Evolutionary conservation across 1,284 basidiomycete species (phyloP).

Genomic region (Sphagnurus paluster): DNA sequence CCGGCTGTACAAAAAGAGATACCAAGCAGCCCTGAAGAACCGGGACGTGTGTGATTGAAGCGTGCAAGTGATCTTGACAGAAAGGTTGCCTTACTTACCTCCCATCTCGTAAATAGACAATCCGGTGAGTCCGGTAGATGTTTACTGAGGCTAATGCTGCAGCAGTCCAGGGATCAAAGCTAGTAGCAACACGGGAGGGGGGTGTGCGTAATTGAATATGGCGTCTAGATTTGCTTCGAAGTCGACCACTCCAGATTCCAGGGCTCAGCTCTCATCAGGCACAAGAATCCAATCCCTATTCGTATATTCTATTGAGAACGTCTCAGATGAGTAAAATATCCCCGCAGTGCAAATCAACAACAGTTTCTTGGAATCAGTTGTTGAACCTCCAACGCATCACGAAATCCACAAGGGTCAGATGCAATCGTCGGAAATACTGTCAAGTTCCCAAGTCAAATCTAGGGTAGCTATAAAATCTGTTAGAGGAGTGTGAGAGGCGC

Average conservation of each 20-base stretch:
- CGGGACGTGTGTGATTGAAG: conserved; percentile 14
- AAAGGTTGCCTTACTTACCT: conserved; percentile 15
- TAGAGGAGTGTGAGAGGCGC: background rate
- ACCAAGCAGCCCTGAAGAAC: conserved; percentile 17
- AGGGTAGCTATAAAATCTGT: background rate
- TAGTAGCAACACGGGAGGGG: conserved; percentile 3
- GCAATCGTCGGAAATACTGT: background rate
- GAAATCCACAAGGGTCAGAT: background rate
- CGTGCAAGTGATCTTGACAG: conserved; percentile 11
- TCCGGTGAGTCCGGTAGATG: conserved; percentile 3
- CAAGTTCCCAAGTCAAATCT: background rate
- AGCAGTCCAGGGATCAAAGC: conserved; percentile 6
- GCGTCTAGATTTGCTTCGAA: background rate
- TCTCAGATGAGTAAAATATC: background rate
- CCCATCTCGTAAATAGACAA: conserved; percentile 12
- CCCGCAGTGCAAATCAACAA: conserved; percentile 8
- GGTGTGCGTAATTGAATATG: background rate
- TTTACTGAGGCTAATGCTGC: conserved; percentile 10
- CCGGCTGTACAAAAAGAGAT: conserved; percentile 16
- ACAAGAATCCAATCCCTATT: conserved; percentile 1
- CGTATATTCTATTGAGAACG: conserved; percentile 1
- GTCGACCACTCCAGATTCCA: background rate
- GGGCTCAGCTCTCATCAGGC: background rate
- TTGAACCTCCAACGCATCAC: conserved; percentile 12
- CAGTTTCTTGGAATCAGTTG: conserved; percentile 1